Evolutionary conservation across 2,329 filamentous ascomycete genomes (phyloP), one percentile per base, ranked within the genome.

Genomic region (Aciculosporium take): DNA sequence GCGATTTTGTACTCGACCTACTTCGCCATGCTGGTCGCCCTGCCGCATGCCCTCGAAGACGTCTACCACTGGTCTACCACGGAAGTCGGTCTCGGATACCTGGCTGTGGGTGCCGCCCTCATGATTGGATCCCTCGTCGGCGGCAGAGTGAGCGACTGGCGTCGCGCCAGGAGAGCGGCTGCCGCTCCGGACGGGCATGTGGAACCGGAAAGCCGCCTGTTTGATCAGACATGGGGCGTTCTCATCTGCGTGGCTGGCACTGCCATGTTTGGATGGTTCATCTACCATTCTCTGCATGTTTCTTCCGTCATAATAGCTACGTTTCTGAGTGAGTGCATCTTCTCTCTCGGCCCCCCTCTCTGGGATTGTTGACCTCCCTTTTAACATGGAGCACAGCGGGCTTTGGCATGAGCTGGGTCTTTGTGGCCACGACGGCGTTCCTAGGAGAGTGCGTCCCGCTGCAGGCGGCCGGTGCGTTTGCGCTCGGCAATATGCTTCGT

Each of bases 211-310:
- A 56, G 51, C 29, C 56, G 64, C 28, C 52, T 67, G 23, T 51
- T 52, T 2, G 58, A 61, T 18, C 64, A 66, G 36, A 57, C 64
- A 23, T 56, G 55, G 43, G 63, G 62, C 1, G 59, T 62, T 5
- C n/a, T 64, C 6, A 42, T 64, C 13, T 59, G 56, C 9, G 56
- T 57, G 1, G 56, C 50, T 1, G 64, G 63, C 0, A 58, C 60
- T 12, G 42, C 57, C 28, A 60, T 64, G 57, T 66, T 57, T 45
- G 64, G 63, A 17, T 67, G 62, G 62, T 63, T 60, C 32, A 53
- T 57, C 7, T 43, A 53, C 35, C 42, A 49, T 21, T 43, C 43
- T 3, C 40, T 56, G 1, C 58, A 61, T 45, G 51, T 55, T 24
- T 46, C 55, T 20, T 45, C 54, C 6, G 44, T 52, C 34, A 41